Base-by-base conservation (phyloP, 192 early-diverging fungal genomes). In the Coemansia sp. region DNA sequence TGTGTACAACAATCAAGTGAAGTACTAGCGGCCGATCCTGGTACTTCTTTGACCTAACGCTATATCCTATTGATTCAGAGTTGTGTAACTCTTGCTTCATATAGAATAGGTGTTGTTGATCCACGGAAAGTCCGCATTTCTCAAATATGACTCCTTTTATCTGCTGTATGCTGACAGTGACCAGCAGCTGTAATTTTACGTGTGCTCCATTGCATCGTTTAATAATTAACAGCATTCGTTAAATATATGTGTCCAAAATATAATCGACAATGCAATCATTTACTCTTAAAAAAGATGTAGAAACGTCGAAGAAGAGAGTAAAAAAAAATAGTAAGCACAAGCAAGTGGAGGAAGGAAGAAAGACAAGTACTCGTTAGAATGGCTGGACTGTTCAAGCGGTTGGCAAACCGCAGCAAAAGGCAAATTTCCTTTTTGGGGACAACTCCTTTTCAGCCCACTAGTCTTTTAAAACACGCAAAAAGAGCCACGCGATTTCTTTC, bases 191-290 rank as follows among this genome's bases (percentile, higher is more conserved):
- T 61, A 39, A 19, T 19, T 39, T 61, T 61, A 61, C 3, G 3
- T 38, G 59, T 15, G 7, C 6, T 61, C 59, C 59, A 61, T 61
- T 61, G 21, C 59, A 61, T 10, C 59, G 59, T 14, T 39, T 61
- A 1, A 61, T 61, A 19, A 19, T 61, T 39, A 61, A 10, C 8
- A 61, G 34, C 59, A 61, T 61, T 11, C 19, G n/a, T 9, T 38
- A 61, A 58, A 17, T 8, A 21, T 21, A 21, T 48, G 19, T 48
- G 6, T 48, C 9, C 46, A 2, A 10, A 9, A 7, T 10, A 48
- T 7, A 48, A 10, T 7, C 17, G 17, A 45, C 15, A 17, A 17
- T 48, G 45, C n/a, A 51, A 23, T 25, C 50, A 34, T 34, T 58
- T 7, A 27, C 27, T 10, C n/a, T 32, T 34, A 29, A 58, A 29